phyloP scores from a whole-genome alignment of 2,329 filamentous ascomycete species.

The Periconia sp. region DNA sequence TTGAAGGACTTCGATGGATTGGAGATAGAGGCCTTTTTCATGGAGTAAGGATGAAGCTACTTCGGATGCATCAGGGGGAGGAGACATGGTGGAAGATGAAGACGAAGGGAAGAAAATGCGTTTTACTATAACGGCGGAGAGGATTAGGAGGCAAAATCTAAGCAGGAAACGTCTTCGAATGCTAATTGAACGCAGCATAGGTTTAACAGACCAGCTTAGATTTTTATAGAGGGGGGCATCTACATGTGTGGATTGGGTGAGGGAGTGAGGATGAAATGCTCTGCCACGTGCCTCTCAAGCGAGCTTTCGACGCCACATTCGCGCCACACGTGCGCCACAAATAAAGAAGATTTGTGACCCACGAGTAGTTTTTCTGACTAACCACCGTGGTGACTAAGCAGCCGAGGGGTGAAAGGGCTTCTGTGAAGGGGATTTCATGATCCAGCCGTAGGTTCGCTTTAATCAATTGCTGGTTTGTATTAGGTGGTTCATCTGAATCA shows the following conservation, averaged over 20 bases:
- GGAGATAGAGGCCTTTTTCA: conserved; percentile 23
- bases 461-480: no score
- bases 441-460: no score
- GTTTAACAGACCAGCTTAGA: not conserved
- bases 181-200: not conserved
- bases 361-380: no score
- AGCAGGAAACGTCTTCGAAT: not conserved
- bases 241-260: not conserved
- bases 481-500: no score
- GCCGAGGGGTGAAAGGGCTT: no score
- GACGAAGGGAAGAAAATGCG: not conserved
- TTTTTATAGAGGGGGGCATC: not conserved
- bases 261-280: no score
- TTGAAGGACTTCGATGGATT: conserved; percentile 38
- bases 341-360: no score
- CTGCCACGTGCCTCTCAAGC: no score
- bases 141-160: not conserved
- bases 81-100: conserved; percentile 44
- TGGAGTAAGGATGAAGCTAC: conserved; percentile 32
- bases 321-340: no score
- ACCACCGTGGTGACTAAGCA: no score
- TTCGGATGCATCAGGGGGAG: conserved; percentile 13
- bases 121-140: not conserved
- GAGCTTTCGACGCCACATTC: no score
- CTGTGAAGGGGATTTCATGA: no score